Conservation (phyloP, 352 stramenopile species). For the Sclerospora graminicola region DNA sequence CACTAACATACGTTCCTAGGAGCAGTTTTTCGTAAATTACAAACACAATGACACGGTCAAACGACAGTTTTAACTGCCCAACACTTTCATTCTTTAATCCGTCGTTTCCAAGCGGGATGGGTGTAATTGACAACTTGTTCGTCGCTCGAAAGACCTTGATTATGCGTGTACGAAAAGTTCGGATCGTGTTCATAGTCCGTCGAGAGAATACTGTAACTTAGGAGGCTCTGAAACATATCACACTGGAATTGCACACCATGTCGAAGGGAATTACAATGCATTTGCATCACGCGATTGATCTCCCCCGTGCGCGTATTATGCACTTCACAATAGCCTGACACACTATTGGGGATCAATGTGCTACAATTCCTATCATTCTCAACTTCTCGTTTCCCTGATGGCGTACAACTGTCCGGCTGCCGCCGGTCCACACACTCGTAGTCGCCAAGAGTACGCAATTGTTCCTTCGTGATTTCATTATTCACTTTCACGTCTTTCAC, state of each 20-base stretch:
- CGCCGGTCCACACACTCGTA: conserved; percentile 55
- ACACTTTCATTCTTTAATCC: conserved; percentile 20
- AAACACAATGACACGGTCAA: conserved; percentile 41
- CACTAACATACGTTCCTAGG: conserved; percentile 41
- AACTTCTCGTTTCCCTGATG: conserved; percentile 23
- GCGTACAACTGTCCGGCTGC: conserved; percentile 39
- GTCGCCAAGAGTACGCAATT: conserved; percentile 27
- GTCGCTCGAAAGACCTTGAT: conserved; percentile 13
- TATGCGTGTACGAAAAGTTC: conserved; percentile 25
- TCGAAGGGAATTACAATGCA: conserved; percentile 53
- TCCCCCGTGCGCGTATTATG: conserved; percentile 29
- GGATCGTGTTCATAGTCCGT: conserved; percentile 44
- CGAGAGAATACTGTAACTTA: conserved; percentile 40
- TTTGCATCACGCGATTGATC: conserved; percentile 35
- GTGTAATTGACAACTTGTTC: conserved; percentile 22
- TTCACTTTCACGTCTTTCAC: conserved; percentile 15
- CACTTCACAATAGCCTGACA: conserved; percentile 51
- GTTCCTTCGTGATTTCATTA: conserved; percentile 7
- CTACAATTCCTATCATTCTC: conserved; percentile 35
- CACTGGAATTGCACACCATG: conserved; percentile 38
- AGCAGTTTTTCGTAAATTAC: conserved; percentile 55
- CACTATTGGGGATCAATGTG: conserved; percentile 20
- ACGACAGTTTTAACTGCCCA: conserved; percentile 20
- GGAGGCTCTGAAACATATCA: conserved; percentile 41
- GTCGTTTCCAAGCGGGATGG: conserved; percentile 15